These are phyloP conservation scores for Geranium incanum DNA, from an alignment of 441 rosid genomes.

Conservation along the genomic window DNA sequence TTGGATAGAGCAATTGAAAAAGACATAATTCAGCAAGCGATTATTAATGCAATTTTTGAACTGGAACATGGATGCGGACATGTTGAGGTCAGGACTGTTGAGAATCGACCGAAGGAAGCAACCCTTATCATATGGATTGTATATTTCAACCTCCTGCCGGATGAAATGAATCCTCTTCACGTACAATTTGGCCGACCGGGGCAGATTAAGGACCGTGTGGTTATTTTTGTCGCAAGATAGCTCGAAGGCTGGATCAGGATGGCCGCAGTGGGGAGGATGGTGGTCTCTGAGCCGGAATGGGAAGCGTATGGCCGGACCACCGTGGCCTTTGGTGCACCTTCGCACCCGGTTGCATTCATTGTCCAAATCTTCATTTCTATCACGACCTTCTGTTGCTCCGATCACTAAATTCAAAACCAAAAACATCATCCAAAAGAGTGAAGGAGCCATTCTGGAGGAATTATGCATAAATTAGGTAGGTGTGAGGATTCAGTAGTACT, in stretches of 20 bases:
- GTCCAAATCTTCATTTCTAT: too few relatives aligned
- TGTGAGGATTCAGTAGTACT: too few relatives aligned
- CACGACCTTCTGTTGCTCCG: too few relatives aligned
- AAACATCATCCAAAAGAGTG: too few relatives aligned
- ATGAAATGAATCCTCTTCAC: not conserved
- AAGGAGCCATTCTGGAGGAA: too few relatives aligned
- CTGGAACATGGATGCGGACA: not conserved
- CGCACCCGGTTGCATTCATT: not conserved
- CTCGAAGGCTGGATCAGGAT: not conserved
- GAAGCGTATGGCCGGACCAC: not conserved
- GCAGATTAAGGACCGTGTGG: not conserved
- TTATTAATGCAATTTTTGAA: not conserved
- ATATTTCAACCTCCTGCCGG: not conserved
- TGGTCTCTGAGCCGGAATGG: not conserved
- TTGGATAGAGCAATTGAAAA: not conserved
- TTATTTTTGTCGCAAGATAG: not conserved
- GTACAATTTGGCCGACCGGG: not conserved
- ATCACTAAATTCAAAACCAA: too few relatives aligned
- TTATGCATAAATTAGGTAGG: too few relatives aligned
- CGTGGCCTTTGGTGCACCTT: not conserved
- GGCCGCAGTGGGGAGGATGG: slow-evolving; percentile 1
- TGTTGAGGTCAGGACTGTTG: not conserved
- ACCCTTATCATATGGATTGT: not conserved
- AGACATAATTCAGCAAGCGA: not conserved
- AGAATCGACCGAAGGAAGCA: not conserved